Evolutionary conservation across 768 basidiomycete species (phyloP), one percentile per base, ranked within the genome.

Genomic region (Trametes gibbosa): DNA sequence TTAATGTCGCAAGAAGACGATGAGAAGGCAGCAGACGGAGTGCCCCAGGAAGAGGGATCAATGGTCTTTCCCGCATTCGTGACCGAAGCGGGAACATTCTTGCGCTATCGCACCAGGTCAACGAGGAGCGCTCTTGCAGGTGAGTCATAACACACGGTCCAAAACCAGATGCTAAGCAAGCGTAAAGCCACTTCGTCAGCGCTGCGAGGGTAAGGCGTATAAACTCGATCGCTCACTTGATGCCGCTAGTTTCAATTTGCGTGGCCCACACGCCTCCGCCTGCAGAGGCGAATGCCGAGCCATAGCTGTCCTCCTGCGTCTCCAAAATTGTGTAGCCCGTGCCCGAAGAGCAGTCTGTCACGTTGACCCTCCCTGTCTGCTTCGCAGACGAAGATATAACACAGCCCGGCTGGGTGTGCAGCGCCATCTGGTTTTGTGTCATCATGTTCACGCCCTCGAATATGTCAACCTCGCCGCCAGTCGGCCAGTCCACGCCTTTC

Each of bases 231-330:
- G 65, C 78, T 66, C 56, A 79, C 76, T 68, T 78, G 50, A 82
- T 75, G 12, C 81, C 86, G 3, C 79, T 69, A 8, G 76, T 73
- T 46, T 88, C 88, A 56, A 89, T 84, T 65, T 88, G 87, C 7
- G 84, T 78, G 0, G 87, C 87, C 70, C 77, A 92, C 2, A 85
- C 82, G 5, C 85, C 85, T 16, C 85, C 85, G 16, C 84, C 82
- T 1, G 73, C 76, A 1, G 68, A 40, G 4, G 75, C 75, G 60
- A 83, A 83, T 3, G 67, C 73, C 4, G 65, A 57, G 5, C 78
- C 77, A 52, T 70, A 80, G 47, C 75, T 77, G 51, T 74, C 74
- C 14, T 69, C 62, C 51, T 69, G 68, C 29, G 67, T 72, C 61
- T 76, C 75, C 41, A 59, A 48, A 8, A 63, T 55, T 8, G 59